A percentile compares a stretch with the other conserved stretches of the same genome.
Conservation (phyloP, 805 yeast genomes). For the Wickerhamiella sorbophila region DNA sequence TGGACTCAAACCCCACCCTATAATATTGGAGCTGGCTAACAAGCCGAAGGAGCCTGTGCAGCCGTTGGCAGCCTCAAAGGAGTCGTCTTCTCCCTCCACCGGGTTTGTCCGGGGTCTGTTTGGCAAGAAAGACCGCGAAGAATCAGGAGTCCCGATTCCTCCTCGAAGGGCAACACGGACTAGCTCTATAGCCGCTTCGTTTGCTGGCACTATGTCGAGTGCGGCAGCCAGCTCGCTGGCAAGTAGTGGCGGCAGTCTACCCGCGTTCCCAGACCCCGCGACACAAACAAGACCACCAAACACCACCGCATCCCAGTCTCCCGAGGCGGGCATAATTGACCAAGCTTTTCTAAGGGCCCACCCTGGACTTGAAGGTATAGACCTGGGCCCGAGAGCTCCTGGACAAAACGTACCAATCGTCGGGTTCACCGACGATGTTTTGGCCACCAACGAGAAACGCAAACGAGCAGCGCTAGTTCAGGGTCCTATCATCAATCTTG, state of each 20-base stretch:
- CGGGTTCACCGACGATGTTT: slow-evolving; percentile 30
- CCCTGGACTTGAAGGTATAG: slow-evolving; percentile 23
- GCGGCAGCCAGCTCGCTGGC: neutral
- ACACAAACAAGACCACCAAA: neutral
- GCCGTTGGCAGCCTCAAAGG: neutral
- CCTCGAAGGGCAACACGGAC: slow-evolving; percentile 1
- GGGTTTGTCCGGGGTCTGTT: slow-evolving; percentile 1
- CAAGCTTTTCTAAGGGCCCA: neutral
- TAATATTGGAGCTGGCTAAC: slow-evolving; percentile 19
- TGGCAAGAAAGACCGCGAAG: slow-evolving; percentile 5
- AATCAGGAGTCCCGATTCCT: slow-evolving; percentile 1
- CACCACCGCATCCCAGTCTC: neutral
- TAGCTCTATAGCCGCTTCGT: neutral
- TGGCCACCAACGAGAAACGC: slow-evolving; percentile 49
- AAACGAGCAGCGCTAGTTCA: slow-evolving; percentile 61
- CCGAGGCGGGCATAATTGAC: neutral
- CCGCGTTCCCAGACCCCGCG: neutral
- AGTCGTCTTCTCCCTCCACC: slow-evolving; percentile 1
- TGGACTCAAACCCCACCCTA: slow-evolving; percentile 25
- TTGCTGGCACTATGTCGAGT: neutral
- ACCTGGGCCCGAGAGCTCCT: slow-evolving; percentile 28
- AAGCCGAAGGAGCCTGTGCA: slow-evolving; percentile 2
- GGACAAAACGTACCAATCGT: slow-evolving; percentile 33
- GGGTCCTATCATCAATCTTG: slow-evolving; percentile 78
- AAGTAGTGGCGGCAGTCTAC: neutral